A percentile compares a stretch with the other conserved stretches of the same genome.
Evolutionary conservation across 768 basidiomycete genomes (phyloP).

Genomic region (Podaxis sp.): DNA sequence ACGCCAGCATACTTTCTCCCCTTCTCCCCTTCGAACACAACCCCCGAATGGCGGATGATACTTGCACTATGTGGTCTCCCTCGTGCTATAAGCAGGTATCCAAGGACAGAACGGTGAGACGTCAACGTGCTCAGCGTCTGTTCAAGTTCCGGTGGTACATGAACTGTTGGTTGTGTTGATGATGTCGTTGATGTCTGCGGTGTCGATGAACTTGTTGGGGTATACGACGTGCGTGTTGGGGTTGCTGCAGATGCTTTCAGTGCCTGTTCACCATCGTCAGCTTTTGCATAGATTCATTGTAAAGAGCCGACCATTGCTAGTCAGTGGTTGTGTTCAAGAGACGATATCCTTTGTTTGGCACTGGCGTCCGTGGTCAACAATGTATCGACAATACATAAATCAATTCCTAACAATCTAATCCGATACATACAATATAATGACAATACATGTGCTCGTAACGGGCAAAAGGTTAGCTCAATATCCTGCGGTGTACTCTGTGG

Average conservation of each 20-base stretch:
- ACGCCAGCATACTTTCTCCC: conserved; percentile 74
- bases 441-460: too few species aligned
- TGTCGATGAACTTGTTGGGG: conserved; percentile 22
- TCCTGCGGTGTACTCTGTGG: conserved; percentile 8
- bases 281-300: background rate
- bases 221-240: conserved; percentile 18
- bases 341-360: conserved; percentile 4
- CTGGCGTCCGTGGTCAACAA: background rate
- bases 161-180: background rate
- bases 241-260: background rate
- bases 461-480: background rate
- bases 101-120: conserved; percentile 81
- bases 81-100: conserved; percentile 82
- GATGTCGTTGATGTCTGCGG: conserved; percentile 18
- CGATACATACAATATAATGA: background rate
- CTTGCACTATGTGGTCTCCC: conserved; percentile 54
- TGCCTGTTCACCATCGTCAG: background rate
- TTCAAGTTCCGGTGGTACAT: conserved; percentile 79
- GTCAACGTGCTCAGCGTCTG: conserved; percentile 75
- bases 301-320: conserved; percentile 1
- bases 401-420: background rate
- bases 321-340: background rate
- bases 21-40: conserved; percentile 83
- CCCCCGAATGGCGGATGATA: conserved; percentile 84
- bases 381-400: background rate